Conservation (phyloP, 2,329 filamentous ascomycete genomes). For the Hysterium pulicare region DNA sequence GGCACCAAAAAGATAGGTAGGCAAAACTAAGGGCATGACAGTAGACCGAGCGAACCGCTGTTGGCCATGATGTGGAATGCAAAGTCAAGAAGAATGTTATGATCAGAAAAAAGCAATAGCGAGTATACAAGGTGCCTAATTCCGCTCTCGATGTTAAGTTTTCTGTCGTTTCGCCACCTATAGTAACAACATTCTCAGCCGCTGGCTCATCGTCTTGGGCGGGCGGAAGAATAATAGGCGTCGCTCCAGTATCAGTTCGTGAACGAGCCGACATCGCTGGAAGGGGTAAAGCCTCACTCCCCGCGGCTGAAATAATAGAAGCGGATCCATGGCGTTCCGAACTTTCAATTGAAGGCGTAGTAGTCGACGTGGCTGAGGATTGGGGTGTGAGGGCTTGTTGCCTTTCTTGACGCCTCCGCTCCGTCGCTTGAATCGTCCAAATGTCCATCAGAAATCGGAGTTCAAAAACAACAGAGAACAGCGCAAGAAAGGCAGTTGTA, state of each 20-base stretch:
- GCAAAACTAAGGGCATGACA: constrained; percentile 62
- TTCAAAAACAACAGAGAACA: constrained; percentile 59
- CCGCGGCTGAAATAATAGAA: constrained; percentile 24
- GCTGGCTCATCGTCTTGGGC: constrained; percentile 52
- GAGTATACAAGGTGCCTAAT: constrained; percentile 58
- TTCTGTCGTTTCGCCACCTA: constrained; percentile 26
- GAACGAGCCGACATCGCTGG: constrained; percentile 49
- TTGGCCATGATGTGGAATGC: constrained; percentile 57
- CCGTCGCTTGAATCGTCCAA: constrained; percentile 60
- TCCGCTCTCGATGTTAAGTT: constrained; percentile 39
- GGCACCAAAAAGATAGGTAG: constrained; percentile 88
- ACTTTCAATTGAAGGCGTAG: constrained; percentile 16
- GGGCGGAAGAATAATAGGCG: constrained; percentile 57
- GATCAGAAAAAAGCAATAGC: constrained; percentile 60
- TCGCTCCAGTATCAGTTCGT: constrained; percentile 38
- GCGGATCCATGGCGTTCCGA: constrained; percentile 11
- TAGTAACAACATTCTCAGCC: constrained; percentile 27
- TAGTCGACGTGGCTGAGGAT: constrained; percentile 15
- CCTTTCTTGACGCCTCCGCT: constrained; percentile 42
- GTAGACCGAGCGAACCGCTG: constrained; percentile 51
- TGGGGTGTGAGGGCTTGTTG: constrained; percentile 32
- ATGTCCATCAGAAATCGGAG: constrained; percentile 66
- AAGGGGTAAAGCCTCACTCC: constrained; percentile 43
- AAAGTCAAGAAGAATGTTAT: constrained; percentile 57
- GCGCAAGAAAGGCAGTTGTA: constrained; percentile 56